These are phyloP conservation scores for Sedum album DNA, from an alignment of 164 flowering plant species.

Conservation along the genomic window DNA sequence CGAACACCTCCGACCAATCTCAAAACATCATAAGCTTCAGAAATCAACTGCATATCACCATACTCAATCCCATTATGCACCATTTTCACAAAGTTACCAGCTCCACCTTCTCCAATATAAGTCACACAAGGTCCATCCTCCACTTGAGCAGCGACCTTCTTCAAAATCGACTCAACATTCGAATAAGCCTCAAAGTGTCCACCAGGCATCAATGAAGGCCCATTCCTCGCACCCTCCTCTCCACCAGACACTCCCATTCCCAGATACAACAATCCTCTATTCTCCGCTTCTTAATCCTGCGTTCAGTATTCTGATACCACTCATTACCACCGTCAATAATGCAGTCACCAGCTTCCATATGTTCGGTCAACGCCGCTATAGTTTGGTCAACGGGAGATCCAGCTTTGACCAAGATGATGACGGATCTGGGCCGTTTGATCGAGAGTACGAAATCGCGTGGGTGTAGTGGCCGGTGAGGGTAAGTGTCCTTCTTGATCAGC, in stretches of 20 bases:
- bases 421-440: constrained; percentile 34
- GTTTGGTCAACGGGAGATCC: constrained; percentile 45
- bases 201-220: constrained; percentile 47
- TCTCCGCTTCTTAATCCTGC: constrained; percentile 21
- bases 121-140: constrained; percentile 49
- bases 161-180: constrained; percentile 24
- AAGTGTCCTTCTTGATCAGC: constrained; percentile 33
- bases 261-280: constrained; percentile 28
- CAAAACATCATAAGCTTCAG: constrained; percentile 45
- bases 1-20: constrained; percentile 29
- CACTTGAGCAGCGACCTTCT: constrained; percentile 42
- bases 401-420: constrained; percentile 46
- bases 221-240: constrained; percentile 46
- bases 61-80: constrained; percentile 53
- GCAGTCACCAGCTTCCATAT: constrained; percentile 34
- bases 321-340: constrained; percentile 51
- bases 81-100: constrained; percentile 48
- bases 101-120: constrained; percentile 41
- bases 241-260: constrained; percentile 57
- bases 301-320: constrained; percentile 48
- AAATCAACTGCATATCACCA: constrained; percentile 48
- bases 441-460: constrained; percentile 49
- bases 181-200: constrained; percentile 31
- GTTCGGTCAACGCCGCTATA: constrained; percentile 27
- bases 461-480: constrained; percentile 33